Evolutionary conservation across 768 basidiomycete genomes (phyloP), one percentile per base, ranked within the genome.

Genomic region (Rossbeevera mucosa): DNA sequence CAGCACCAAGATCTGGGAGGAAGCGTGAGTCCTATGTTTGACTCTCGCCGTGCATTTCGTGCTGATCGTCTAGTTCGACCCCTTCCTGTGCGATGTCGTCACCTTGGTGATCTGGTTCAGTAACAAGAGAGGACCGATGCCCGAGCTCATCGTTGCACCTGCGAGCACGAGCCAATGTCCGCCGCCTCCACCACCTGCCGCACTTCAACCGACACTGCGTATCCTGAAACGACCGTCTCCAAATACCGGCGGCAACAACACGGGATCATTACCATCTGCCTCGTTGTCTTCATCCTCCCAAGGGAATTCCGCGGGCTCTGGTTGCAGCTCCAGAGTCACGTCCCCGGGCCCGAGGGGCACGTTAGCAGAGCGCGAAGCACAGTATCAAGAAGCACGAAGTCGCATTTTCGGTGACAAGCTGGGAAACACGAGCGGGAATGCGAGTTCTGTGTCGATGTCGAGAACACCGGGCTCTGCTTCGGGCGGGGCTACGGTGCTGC

Each of bases 381-480:
- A 82, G 49, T 91, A 91, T 64, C 79, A 83, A 51, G 85, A 81
- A 18, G 87, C 88, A 2, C 72, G 88, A 25, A 80, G 85, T 49
- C 77, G 88, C 20, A 91, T 91, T 48, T 91, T 90, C 54, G 81
- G 82, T 4, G 59, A 57, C 16, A 60, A 48, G 43, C 7, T 5
- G 21, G 29, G 48, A 20, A n/a, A 29, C 29, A 3, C 9, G 7
- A 22, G 20, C 7, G 36, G n/a, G 28, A 40, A 52, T 40, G 24
- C 7, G n/a, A 28, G 52, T 9, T 33, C 42, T 26, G 42, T 30
- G n/a, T 31, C 44, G 26, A 22, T 33, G 11, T 51, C 44, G 3
- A 52, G 44, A 24, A 11, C 52, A n/a, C n/a, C 81, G 38, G 28
- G 44, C 20, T 36, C 48, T 16, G 29, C 26, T 30, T 31, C 50